phyloP scores from a whole-genome alignment of 1,139 yeast species.

The Citeromyces siamensis region DNA sequence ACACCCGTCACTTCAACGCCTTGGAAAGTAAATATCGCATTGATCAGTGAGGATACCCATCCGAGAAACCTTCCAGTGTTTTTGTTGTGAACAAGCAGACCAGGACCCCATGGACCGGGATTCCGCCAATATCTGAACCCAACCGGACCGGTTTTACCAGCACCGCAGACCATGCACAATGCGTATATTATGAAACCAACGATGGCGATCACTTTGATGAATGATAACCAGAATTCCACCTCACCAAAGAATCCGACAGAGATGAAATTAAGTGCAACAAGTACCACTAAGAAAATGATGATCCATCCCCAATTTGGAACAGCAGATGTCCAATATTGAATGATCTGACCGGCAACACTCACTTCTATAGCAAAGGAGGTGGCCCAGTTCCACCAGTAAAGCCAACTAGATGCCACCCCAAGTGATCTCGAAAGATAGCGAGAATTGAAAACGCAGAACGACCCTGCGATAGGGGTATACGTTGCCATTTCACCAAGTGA shows the following conservation, averaged over 20 bases:
- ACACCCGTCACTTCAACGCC: constrained; percentile 43
- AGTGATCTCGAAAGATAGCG: constrained; percentile 19
- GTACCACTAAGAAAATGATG: constrained; percentile 46
- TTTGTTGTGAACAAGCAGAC: too few relatives aligned
- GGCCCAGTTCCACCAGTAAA: not conserved
- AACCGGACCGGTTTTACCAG: constrained; percentile 6
- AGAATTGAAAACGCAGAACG: constrained; percentile 35
- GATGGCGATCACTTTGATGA: constrained; percentile 1
- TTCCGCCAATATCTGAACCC: constrained; percentile 17
- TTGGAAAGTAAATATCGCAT: constrained; percentile 30
- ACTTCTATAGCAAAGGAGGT: not conserved
- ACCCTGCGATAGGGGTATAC: constrained; percentile 40
- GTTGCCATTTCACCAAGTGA: constrained; percentile 32
- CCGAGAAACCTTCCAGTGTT: too few relatives aligned
- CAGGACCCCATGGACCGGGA: constrained; percentile 22
- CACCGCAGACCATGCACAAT: not conserved
- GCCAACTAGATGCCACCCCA: not conserved
- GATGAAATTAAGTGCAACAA: constrained; percentile 39
- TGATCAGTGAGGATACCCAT: constrained; percentile 16
- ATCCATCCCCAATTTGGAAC: constrained; percentile 75
- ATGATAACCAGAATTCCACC: constrained; percentile 1
- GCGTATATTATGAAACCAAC: constrained; percentile 2
- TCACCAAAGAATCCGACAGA: constrained; percentile 40
- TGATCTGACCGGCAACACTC: constrained; percentile 34
- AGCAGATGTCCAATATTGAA: constrained; percentile 59